Evolutionary conservation across 139 green algal genomes (phyloP), one percentile per base, ranked within the genome.

Genomic region (Mychonastes homosphaera): DNA sequence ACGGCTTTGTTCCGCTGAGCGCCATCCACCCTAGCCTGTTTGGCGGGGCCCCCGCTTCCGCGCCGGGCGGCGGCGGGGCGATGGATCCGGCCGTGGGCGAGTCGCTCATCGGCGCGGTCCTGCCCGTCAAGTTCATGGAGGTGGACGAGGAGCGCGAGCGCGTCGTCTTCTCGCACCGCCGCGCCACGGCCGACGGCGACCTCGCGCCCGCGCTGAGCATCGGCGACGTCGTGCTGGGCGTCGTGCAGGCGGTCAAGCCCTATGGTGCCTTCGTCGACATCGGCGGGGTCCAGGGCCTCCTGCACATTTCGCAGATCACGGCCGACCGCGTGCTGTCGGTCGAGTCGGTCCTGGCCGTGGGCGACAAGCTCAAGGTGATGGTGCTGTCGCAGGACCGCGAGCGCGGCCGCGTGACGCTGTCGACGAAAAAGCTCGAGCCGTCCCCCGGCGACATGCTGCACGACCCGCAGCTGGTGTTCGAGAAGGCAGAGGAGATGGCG

Each of bases 211-310:
- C n/a, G 39, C 39, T 12, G 44, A 57, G 74, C 68, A 73, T 95
- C 12, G 91, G 91, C 26, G 87, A 95, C 53, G 91, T 99, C 4
- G 80, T 97, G n/a, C 58, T 81, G 44, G 93, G 91, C 34, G 82
- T 74, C 13, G 87, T 99, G 26, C 76, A 86, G 62, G 66, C 70
- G 2, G 78, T 99, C 12, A 91, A 94, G 78, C 84, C 85, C 7
- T 99, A 97, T 67, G 93, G 93, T 54, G 92, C 91, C 12, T 99
- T 99, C 50, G 64, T 99, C 6, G 89, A 97, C 53, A 70, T 98
- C 38, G 93, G 89, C 51, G 92, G 87, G 39, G 57, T 89, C 45
- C 87, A 73, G 27, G 93, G 92, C 34, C 80, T 99, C 71, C 79
- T 99, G 68, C 93, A 99, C 72, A 91, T 98, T 63, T 91, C 74